Evolutionary conservation across 306 rosid genomes (phyloP).

Genomic region (Trifolium fragiferum): DNA sequence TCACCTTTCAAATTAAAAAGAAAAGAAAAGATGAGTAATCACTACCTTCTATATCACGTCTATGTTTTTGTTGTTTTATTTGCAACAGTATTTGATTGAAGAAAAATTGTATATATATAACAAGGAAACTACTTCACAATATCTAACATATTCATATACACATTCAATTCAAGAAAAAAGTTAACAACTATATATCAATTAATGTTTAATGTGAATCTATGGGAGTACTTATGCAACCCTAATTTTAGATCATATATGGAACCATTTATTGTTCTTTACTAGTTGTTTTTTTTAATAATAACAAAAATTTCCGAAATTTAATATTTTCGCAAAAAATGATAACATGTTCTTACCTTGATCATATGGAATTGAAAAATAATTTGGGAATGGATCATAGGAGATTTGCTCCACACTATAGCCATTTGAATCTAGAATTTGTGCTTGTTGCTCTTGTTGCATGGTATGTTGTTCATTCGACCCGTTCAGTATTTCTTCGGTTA

Average conservation of each 20-base stretch:
- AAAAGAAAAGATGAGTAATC: too few relatives aligned
- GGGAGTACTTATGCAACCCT: not conserved
- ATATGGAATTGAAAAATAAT: not conserved
- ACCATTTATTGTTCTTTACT: not conserved
- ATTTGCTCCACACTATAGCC: not conserved
- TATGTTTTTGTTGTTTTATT: too few relatives aligned
- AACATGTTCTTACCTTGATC: conserved; percentile 32
- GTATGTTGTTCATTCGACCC: not conserved
- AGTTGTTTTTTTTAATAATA: not conserved
- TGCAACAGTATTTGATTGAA: not conserved
- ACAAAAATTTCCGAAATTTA: not conserved
- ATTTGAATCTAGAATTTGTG: conserved; percentile 4
- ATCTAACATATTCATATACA: not conserved
- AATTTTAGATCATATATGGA: not conserved
- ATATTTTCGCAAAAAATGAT: not conserved
- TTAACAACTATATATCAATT: not conserved
- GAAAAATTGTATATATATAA: not conserved
- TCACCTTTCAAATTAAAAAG: too few relatives aligned
- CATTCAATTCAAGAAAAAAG: too few relatives aligned
- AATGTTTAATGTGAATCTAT: not conserved
- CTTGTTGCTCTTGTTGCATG: not conserved
- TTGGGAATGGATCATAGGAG: not conserved
- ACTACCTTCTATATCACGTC: not conserved
- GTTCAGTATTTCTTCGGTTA: not conserved
- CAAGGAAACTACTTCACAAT: not conserved